Percentiles rank a stretch among this genome's conserved stretches.
phyloP scores from a whole-genome alignment of 257 asterid species.

The Solanum appendiculatum region DNA sequence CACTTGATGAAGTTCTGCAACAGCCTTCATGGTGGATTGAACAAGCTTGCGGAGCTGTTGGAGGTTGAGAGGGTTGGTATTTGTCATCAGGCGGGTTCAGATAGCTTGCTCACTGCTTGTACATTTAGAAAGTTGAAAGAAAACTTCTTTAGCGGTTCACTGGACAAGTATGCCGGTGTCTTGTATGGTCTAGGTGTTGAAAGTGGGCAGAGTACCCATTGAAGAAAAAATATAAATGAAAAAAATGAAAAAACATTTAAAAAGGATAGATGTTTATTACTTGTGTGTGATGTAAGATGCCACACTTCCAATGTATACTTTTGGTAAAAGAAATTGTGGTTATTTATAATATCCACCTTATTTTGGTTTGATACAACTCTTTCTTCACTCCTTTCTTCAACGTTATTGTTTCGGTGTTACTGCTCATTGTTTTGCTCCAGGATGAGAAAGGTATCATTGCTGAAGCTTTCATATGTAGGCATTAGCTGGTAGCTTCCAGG shows the following conservation, averaged over 20 bases:
- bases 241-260: neutral
- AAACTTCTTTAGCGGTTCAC: slow-evolving; percentile 28
- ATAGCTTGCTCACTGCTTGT: slow-evolving; percentile 30
- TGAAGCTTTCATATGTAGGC: neutral
- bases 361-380: neutral
- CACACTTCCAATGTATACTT: slow-evolving; percentile 7
- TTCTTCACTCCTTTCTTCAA: neutral
- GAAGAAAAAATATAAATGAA: neutral
- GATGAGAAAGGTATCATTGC: neutral
- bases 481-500: neutral
- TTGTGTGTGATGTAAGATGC: slow-evolving; percentile 5
- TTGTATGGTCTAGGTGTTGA: slow-evolving; percentile 41
- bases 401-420: neutral
- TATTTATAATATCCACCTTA: neutral
- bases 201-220: slow-evolving; percentile 9
- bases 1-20: slow-evolving; percentile 41
- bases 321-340: slow-evolving; percentile 2
- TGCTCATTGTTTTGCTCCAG: neutral
- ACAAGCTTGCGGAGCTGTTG: slow-evolving; percentile 36
- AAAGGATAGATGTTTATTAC: slow-evolving; percentile 2
- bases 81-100: slow-evolving; percentile 42
- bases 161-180: slow-evolving; percentile 37
- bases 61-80: slow-evolving; percentile 40
- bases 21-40: slow-evolving; percentile 41
- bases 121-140: slow-evolving; percentile 32